Conservation (phyloP, 305 asterid genomes). For the Caryopteris hybrid region DNA sequence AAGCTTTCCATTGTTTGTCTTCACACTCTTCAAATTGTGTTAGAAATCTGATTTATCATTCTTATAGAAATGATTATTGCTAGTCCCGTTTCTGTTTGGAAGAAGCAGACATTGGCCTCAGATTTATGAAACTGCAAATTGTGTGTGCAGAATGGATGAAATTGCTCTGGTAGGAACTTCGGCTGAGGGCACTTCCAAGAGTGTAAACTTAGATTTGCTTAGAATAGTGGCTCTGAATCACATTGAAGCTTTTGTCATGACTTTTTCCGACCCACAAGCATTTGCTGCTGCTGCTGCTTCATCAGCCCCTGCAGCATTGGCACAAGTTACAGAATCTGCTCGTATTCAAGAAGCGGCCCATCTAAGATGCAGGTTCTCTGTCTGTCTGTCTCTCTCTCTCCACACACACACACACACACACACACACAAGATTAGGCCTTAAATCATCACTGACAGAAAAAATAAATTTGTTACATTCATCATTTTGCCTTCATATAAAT, state of each 20-base stretch:
- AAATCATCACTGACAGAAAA: background rate
- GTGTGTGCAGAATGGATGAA: slow-evolving; percentile 74
- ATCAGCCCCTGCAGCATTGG: slow-evolving; percentile 62
- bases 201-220: slow-evolving; percentile 56
- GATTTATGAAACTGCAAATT: slow-evolving; percentile 24
- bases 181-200: slow-evolving; percentile 54
- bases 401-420: no score
- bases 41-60: no score
- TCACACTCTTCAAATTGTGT: no score
- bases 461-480: background rate
- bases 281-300: slow-evolving; percentile 84
- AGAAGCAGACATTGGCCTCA: background rate
- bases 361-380: slow-evolving; percentile 91
- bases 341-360: slow-evolving; percentile 95
- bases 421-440: background rate
- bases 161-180: slow-evolving; percentile 57
- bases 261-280: slow-evolving; percentile 72
- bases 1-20: no score
- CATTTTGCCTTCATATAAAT: background rate
- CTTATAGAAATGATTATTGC: slow-evolving; percentile 9
- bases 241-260: slow-evolving; percentile 71
- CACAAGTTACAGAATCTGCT: slow-evolving; percentile 76
- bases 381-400: slow-evolving; percentile 12
- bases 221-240: slow-evolving; percentile 72
- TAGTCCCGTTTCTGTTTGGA: background rate